These are phyloP conservation scores for Apiotrichum gracile DNA, from an alignment of 1,284 basidiomycete species.

Conservation along the genomic window DNA sequence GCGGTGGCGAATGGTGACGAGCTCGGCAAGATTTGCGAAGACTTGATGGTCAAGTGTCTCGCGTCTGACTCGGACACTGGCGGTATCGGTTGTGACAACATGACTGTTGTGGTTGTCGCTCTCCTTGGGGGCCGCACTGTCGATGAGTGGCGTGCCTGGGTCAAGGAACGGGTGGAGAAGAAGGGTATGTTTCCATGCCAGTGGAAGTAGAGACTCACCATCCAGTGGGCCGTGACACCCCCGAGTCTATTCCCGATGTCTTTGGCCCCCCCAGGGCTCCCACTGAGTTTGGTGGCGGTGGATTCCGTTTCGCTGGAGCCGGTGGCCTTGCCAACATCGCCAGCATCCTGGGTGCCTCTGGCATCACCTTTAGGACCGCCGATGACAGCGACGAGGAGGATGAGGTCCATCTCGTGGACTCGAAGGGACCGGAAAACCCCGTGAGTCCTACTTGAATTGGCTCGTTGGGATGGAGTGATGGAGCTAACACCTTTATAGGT, in stretches of 20 bases:
- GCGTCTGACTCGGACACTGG: slow-evolving; percentile 90
- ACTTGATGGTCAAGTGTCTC: slow-evolving; percentile 87
- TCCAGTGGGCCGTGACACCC: slow-evolving; percentile 54
- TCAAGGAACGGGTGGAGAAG: slow-evolving; percentile 74
- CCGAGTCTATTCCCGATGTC: slow-evolving; percentile 47
- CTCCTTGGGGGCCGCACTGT: slow-evolving; percentile 78
- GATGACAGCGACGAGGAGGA: slow-evolving; percentile 39
- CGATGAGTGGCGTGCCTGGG: slow-evolving; percentile 90
- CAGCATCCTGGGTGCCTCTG: slow-evolving; percentile 41
- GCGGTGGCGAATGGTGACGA: slow-evolving; percentile 75
- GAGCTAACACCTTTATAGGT: neutral
- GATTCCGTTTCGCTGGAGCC: slow-evolving; percentile 36
- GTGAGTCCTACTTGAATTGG: slow-evolving; percentile 6
- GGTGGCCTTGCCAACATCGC: slow-evolving; percentile 44
- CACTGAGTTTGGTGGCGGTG: slow-evolving; percentile 23
- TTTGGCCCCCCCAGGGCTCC: slow-evolving; percentile 27
- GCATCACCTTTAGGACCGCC: slow-evolving; percentile 36
- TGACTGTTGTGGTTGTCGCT: slow-evolving; percentile 92
- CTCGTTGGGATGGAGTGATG: no score
- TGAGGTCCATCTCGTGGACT: slow-evolving; percentile 25
- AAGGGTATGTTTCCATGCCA: slow-evolving; percentile 57
- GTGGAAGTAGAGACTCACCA: neutral
- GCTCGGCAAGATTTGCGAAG: slow-evolving; percentile 76
- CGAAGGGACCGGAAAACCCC: slow-evolving; percentile 1
- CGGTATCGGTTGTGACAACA: slow-evolving; percentile 98